phyloP scores from a whole-genome alignment of 2,329 filamentous ascomycete genomes.

The Ilyonectria robusta region DNA sequence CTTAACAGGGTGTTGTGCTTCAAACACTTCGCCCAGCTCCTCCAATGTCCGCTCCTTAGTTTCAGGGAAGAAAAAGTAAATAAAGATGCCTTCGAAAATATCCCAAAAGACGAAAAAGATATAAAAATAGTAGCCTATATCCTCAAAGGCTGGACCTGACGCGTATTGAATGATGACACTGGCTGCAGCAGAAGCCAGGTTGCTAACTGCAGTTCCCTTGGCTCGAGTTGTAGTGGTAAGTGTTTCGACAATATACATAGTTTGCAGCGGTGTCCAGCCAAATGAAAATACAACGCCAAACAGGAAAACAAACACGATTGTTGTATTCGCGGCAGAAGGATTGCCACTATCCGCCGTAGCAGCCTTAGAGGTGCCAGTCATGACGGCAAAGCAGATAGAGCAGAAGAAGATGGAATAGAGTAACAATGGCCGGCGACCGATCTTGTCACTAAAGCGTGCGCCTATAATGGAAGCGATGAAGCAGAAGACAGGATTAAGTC shows the following conservation, averaged over 20 bases:
- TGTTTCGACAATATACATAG: conserved; percentile 10
- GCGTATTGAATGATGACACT: conserved; percentile 7
- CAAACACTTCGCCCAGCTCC: conserved; percentile 47
- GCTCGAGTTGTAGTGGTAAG: conserved; percentile 20
- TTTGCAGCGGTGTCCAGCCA: conserved; percentile 1
- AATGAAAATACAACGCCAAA: conserved; percentile 16
- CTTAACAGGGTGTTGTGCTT: conserved; percentile 36
- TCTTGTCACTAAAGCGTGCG: conserved; percentile 62
- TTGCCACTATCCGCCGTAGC: conserved; percentile 46
- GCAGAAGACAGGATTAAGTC: conserved; percentile 66
- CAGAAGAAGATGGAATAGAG: conserved; percentile 63
- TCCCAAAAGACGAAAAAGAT: conserved; percentile 53
- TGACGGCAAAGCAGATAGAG: conserved; percentile 64
- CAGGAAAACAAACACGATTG: conserved; percentile 65
- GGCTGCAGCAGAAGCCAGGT: not conserved
- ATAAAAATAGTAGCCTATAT: conserved; percentile 56
- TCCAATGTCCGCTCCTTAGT: conserved; percentile 48
- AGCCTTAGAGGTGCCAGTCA: conserved; percentile 56
- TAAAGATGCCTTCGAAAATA: conserved; percentile 44
- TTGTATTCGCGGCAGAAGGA: conserved; percentile 57
- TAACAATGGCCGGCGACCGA: conserved; percentile 67
- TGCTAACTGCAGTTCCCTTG: conserved; percentile 9
- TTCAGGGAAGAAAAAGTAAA: conserved; percentile 55
- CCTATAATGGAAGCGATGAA: conserved; percentile 64
- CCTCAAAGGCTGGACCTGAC: conserved; percentile 7